Base-by-base conservation (phyloP, 179 eudicot species). In the Amaranthus tricolor region DNA sequence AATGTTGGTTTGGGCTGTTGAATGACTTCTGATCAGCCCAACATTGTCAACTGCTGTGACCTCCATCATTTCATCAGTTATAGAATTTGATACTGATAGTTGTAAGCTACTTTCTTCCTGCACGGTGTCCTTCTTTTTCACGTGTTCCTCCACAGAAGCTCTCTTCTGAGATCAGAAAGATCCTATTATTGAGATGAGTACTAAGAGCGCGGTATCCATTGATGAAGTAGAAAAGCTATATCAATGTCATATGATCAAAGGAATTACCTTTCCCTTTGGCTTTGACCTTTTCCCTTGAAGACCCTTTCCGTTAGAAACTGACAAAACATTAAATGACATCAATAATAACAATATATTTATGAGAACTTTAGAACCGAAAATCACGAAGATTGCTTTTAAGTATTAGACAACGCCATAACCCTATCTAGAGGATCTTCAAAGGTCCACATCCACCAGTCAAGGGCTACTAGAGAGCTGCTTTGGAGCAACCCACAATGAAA, bases 241-340 rank as follows among this genome's bases (percentile, higher is more conserved):
- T 19, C 65, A 53, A 68, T 47, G 60, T 20, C 60, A 48, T 6
- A 64, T n/a, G 76, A 66, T 31, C 52, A 49, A 62, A 48, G 21
- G 19, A 54, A 73, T 83, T 76, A 81, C 84, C 84, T 78, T 79
- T 87, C 88, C 95, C 91, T 88, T 91, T 76, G 78, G 66, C 82
- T 86, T 91, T 65, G 77, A 62, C 84, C 72, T 95, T 87, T 85
- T 95, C 60, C 84, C 76, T 85, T 85, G 89, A 75, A 91, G 68
- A 80, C 80, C 92, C 84, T 78, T 85, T 53, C 89, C 97, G 82
- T 85, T 93, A 71, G 98, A 79, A 81, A 87, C 97, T 94, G 81
- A 68, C 74, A 77, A 80, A 69, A 73, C 60, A 72, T 62, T 63
- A 7, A 70, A 65, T 17, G 71, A 10, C 59, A 76, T 53, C 58